Conservation (phyloP, 2,329 filamentous ascomycete genomes). For the Aspergillus persii region DNA sequence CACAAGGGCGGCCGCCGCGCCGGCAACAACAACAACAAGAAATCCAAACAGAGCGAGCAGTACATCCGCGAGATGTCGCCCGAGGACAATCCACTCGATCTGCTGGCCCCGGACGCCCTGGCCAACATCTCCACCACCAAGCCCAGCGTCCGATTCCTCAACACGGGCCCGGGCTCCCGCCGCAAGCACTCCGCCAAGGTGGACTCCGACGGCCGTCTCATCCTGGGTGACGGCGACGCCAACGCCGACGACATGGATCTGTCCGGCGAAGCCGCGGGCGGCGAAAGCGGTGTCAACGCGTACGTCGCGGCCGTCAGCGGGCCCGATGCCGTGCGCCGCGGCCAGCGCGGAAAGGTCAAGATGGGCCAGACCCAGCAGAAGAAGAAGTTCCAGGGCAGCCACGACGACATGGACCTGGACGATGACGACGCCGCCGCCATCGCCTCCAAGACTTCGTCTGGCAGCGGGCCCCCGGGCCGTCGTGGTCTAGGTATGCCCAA, state of each 20-base stretch:
- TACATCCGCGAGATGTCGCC: conserved; percentile 82
- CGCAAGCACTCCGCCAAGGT: conserved; percentile 43
- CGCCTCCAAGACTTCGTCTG: background rate
- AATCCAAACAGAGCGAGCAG: conserved; percentile 53
- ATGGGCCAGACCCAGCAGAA: conserved; percentile 50
- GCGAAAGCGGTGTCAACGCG: conserved; percentile 52
- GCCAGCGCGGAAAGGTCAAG: conserved; percentile 60
- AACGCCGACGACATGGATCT: conserved; percentile 37
- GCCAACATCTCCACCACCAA: conserved; percentile 92
- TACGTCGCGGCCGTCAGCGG: conserved; percentile 62
- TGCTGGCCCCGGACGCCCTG: conserved; percentile 83
- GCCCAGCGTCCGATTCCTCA: conserved; percentile 54
- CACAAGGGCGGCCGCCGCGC: conserved; percentile 41
- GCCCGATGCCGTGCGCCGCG: conserved; percentile 56
- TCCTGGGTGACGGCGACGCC: conserved; percentile 38
- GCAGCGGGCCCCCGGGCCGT: conserved; percentile 7
- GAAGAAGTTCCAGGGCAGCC: conserved; percentile 34
- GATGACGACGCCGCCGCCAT: conserved; percentile 19
- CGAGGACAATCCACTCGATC: conserved; percentile 89
- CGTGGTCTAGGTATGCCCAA: conserved; percentile 30
- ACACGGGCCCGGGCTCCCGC: conserved; percentile 36
- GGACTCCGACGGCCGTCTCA: conserved; percentile 45
- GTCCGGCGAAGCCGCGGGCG: conserved; percentile 42
- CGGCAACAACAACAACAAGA: conserved; percentile 48
- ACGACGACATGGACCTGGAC: conserved; percentile 45